phyloP scores from a whole-genome alignment of 2,329 filamentous ascomycete species.

The Monosporascus cannonballus region DNA sequence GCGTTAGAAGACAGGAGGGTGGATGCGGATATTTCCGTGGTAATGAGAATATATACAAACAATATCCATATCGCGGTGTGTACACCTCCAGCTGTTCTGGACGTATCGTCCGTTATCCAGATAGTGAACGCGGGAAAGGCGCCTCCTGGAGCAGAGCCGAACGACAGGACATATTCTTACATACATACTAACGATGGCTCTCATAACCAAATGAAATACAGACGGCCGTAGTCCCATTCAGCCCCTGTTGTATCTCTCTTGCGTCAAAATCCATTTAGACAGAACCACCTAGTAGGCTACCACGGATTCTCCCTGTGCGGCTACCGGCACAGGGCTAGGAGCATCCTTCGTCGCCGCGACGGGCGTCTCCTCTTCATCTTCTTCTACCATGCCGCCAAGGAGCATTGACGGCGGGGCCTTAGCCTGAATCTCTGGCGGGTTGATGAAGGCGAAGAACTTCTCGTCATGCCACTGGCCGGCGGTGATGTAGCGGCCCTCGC shows the following conservation, averaged over 20 bases:
- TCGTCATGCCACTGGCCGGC: conserved; percentile 49
- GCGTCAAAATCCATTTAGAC: background rate
- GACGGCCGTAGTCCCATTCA: background rate
- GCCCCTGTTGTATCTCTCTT: no score
- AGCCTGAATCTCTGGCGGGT: conserved; percentile 37
- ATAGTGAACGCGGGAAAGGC: no score
- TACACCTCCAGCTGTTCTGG: background rate
- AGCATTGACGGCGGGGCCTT: conserved; percentile 42
- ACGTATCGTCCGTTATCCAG: background rate
- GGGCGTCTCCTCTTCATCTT: conserved; percentile 25
- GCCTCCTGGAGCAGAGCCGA: no score
- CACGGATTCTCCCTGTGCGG: background rate
- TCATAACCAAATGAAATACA: background rate
- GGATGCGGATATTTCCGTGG: no score
- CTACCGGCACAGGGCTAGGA: conserved; percentile 6
- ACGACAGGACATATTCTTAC: background rate
- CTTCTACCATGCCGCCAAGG: conserved; percentile 41
- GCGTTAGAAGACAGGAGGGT: background rate
- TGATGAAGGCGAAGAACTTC: conserved; percentile 47
- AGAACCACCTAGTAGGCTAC: background rate
- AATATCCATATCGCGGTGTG: background rate
- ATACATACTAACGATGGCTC: no score
- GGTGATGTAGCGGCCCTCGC: conserved; percentile 46
- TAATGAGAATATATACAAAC: background rate
- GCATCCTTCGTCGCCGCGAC: conserved; percentile 8